Evolutionary conservation across 2,329 filamentous ascomycete species (phyloP), one percentile per base, ranked within the genome.

Genomic region (Fusarium sterilihyphosum): DNA sequence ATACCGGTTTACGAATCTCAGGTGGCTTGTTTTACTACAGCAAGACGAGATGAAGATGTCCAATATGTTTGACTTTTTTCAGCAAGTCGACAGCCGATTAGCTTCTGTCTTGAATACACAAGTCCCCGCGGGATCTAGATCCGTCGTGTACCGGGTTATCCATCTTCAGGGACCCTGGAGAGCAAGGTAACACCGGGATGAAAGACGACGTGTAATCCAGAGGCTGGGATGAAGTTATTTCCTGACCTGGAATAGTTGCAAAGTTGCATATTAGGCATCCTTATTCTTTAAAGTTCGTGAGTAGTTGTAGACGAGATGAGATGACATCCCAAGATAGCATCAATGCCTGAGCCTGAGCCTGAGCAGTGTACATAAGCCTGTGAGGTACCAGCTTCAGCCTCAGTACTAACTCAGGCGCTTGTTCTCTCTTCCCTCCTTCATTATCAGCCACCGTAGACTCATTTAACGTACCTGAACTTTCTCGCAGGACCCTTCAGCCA

Each of bases 271-370:
- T 40, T 26, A 46, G 40, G 58, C 22, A 37, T 29, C 29, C 37
- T 49, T 54, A 43, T 70, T 24, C 44, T 35, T 59, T 58, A 43
- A 38, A 69, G 47, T 62, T 69, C 29, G 35, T 54, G 49, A 37
- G 29, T 47, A 14, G 31, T 49, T 49, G 33, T 53, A 69, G 67
- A 69, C 56, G 67, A 74, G 62, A 65, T 77, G 67, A 73, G 62
- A 65, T 78, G 76, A 78, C 73, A 73, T 64, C 52, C 38, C 56
- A 59, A 66, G 59, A 70, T 65, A 61, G 26, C 59, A 67, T 50
- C 56, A 57, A 41, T 62, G 44, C 41, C 43, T 53, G 46, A 76
- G 61, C 59, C 18, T 46, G 5, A 37, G 41, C n/a, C 54, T 11
- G 12, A 26, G 29, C 18, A 35, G 40, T 12, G 31, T 24, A 8